Evolutionary conservation across 345 rosid species (phyloP).

Genomic region (Aethionema arabicum): DNA sequence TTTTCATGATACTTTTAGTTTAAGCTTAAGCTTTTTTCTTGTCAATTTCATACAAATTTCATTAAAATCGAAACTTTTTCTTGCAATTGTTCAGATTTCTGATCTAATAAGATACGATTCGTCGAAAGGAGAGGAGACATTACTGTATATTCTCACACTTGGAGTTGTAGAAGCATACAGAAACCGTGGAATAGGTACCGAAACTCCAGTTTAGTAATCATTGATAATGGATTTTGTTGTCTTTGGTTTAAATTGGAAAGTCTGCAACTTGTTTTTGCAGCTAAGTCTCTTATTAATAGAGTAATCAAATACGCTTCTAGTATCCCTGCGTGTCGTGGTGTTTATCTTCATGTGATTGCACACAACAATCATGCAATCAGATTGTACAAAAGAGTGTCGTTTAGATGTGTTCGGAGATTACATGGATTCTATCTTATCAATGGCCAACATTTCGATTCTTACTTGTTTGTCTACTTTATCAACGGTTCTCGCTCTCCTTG

Average conservation of each 20-base stretch:
- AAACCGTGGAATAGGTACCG: slow-evolving; percentile 79
- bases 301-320: slow-evolving; percentile 73
- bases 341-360: slow-evolving; percentile 92
- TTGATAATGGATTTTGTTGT: background rate
- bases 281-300: slow-evolving; percentile 68
- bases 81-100: slow-evolving; percentile 60
- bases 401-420: slow-evolving; percentile 68
- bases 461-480: slow-evolving; percentile 77
- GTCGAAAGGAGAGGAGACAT: slow-evolving; percentile 64
- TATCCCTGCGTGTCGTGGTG: slow-evolving; percentile 68
- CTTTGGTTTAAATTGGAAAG: slow-evolving; percentile 18
- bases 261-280: slow-evolving; percentile 42
- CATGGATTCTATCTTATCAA: slow-evolving; percentile 74
- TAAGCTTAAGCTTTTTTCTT: too few species aligned
- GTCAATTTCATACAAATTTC: too few species aligned
- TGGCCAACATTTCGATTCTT: slow-evolving; percentile 81
- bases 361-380: slow-evolving; percentile 84
- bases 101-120: slow-evolving; percentile 77
- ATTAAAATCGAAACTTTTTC: too few species aligned
- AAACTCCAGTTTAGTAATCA: slow-evolving; percentile 12
- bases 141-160: slow-evolving; percentile 82
- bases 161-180: slow-evolving; percentile 84
- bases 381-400: slow-evolving; percentile 84
- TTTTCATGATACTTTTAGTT: too few species aligned
- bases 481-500: slow-evolving; percentile 86